These are phyloP conservation scores for Paxillus rubicundulus DNA, from an alignment of 768 basidiomycete species.

Conservation along the genomic window DNA sequence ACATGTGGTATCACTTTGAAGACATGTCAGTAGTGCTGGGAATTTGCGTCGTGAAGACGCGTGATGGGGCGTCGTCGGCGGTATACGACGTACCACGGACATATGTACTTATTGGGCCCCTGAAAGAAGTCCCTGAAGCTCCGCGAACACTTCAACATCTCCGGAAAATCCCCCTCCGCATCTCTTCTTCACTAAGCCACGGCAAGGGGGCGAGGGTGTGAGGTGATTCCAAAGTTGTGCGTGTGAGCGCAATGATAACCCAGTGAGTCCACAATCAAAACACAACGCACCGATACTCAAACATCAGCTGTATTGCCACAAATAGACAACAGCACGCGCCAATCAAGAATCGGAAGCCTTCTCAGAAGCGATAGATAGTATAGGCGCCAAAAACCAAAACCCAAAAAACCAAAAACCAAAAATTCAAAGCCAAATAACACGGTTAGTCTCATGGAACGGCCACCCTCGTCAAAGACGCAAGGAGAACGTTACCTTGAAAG, in stretches of 20 bases:
- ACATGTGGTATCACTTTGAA: too few relatives aligned
- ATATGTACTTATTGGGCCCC: too few relatives aligned
- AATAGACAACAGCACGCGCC: conserved; percentile 66
- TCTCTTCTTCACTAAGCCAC: conserved; percentile 66
- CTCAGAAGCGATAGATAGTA: background rate
- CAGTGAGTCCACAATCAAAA: background rate
- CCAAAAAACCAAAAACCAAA: too few relatives aligned
- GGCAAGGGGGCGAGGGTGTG: conserved; percentile 1
- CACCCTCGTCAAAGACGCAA: background rate
- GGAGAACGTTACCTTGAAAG: conserved; percentile 50
- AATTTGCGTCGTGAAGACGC: too few relatives aligned
- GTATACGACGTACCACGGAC: too few relatives aligned
- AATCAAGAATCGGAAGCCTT: conserved; percentile 67
- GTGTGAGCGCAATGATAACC: conserved; percentile 1
- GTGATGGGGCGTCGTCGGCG: background rate
- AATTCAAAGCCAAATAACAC: background rate
- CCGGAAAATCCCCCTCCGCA: conserved; percentile 57
- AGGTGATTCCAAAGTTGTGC: background rate
- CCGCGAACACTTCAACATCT: conserved; percentile 36
- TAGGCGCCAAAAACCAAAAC: background rate
- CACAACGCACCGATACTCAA: conserved; percentile 80
- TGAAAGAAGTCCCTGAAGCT: too few relatives aligned
- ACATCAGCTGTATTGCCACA: conserved; percentile 87
- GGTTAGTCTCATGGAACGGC: background rate
- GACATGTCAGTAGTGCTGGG: too few relatives aligned